Percentiles rank a stretch among this genome's conserved stretches.
These are phyloP conservation scores for Ramaria rubella DNA, from an alignment of 768 basidiomycete genomes.

Conservation along the genomic window DNA sequence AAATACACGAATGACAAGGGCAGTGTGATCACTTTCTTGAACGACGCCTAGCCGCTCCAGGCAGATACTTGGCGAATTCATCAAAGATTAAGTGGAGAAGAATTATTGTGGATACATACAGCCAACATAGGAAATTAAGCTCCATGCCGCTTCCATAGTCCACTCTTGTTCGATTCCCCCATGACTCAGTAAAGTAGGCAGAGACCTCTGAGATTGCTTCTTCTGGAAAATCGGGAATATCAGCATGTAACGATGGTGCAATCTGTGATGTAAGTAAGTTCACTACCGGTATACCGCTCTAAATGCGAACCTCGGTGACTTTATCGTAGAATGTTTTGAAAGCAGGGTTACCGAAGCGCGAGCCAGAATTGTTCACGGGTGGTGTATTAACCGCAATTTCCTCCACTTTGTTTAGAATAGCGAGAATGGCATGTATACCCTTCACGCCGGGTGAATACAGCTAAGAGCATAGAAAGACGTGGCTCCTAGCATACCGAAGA, in stretches of 20 bases:
- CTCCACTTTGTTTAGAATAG: conserved; percentile 61
- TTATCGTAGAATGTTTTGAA: conserved; percentile 89
- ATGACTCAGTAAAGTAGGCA: conserved; percentile 76
- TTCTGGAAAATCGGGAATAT: conserved; percentile 48
- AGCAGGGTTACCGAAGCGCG: conserved; percentile 95
- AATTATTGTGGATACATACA: conserved; percentile 47
- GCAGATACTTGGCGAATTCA: conserved; percentile 57
- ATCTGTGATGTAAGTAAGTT: conserved; percentile 29
- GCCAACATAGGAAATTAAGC: conserved; percentile 92
- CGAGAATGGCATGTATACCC: conserved; percentile 58
- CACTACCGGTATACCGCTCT: neutral
- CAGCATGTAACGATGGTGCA: conserved; percentile 50
- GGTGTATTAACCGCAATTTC: conserved; percentile 63
- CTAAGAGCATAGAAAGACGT: neutral
- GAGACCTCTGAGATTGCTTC: conserved; percentile 64
- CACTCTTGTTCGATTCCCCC: conserved; percentile 88
- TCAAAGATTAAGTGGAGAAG: neutral
- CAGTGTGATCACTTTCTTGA: conserved; percentile 55
- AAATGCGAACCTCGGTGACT: conserved; percentile 50
- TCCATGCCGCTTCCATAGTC: conserved; percentile 99
- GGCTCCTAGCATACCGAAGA: conserved; percentile 47
- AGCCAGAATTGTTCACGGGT: conserved; percentile 82
- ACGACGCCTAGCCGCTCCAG: conserved; percentile 66
- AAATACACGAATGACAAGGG: conserved; percentile 78
- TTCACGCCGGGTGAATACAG: conserved; percentile 25